Conservation (phyloP, 176 grass and related monocot genomes). For the Carex cristatella region DNA sequence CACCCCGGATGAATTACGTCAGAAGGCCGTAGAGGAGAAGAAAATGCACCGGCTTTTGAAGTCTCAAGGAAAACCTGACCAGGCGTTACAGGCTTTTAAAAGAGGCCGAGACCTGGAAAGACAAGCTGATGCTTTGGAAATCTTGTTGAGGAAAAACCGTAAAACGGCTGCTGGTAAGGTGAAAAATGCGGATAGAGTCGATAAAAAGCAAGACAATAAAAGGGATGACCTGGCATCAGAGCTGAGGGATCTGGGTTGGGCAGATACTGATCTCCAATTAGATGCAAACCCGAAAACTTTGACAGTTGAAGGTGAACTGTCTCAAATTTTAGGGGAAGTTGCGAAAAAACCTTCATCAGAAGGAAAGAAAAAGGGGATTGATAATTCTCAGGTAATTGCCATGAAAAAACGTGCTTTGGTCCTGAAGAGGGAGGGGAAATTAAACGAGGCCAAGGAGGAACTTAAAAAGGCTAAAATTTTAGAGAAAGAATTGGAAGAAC, state of each 20-base stretch:
- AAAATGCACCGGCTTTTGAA: conserved; percentile 66
- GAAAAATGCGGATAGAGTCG: conserved; percentile 32
- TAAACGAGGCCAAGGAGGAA: conserved; percentile 94
- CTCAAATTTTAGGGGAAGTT: conserved; percentile 72
- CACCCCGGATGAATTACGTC: conserved; percentile 72
- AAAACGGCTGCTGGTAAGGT: conserved; percentile 39
- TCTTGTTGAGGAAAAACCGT: conserved; percentile 53
- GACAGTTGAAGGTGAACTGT: conserved; percentile 81
- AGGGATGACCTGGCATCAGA: conserved; percentile 73
- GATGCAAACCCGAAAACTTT: conserved; percentile 42
- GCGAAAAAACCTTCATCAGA: conserved; percentile 44
- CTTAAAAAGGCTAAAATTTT: conserved; percentile 96
- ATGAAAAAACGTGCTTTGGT: conserved; percentile 76
- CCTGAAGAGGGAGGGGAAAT: conserved; percentile 78
- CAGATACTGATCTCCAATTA: conserved; percentile 79
- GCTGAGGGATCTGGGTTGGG: conserved; percentile 88
- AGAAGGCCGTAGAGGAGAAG: conserved; percentile 89
- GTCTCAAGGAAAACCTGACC: conserved; percentile 78
- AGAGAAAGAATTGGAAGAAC: conserved; percentile 88
- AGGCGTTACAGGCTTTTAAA: conserved; percentile 88
- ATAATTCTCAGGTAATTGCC: conserved; percentile 83
- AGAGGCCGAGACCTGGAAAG: conserved; percentile 81
- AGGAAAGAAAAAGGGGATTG: conserved; percentile 41
- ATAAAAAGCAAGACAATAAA: conserved; percentile 53
- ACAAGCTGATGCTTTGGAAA: conserved; percentile 69